Conservation (phyloP, 2,329 filamentous ascomycete genomes). For the Cercospora citrullina region DNA sequence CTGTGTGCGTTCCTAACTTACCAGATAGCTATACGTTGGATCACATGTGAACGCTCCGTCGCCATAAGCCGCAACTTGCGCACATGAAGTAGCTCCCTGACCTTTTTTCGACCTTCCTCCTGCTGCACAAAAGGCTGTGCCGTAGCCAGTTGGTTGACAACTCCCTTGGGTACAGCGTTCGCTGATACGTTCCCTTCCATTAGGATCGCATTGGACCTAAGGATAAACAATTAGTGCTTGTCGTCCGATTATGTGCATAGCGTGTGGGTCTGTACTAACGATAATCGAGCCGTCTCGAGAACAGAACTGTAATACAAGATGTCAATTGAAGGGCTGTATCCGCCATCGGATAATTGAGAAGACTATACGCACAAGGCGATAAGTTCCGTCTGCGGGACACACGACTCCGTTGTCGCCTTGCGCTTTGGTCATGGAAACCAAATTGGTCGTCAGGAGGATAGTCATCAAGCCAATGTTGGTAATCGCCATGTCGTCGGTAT, state of each 20-base stretch:
- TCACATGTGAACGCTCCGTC: not conserved
- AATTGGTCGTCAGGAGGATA: not conserved
- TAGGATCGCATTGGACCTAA: not conserved
- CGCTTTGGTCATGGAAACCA: not conserved
- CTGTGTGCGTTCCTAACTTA: not conserved
- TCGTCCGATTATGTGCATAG: not conserved
- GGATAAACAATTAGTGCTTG: not conserved
- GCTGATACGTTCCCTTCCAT: not conserved
- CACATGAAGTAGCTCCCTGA: not conserved
- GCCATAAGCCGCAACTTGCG: not conserved
- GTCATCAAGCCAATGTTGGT: not conserved
- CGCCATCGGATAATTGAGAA: not conserved
- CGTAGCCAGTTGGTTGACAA: too few species aligned
- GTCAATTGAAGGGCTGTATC: not conserved
- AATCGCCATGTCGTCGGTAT: not conserved
- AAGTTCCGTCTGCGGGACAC: not conserved
- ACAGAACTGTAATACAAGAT: not conserved
- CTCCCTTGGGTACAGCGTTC: not conserved
- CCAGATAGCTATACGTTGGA: not conserved
- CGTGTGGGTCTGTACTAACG: not conserved
- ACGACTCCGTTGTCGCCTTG: not conserved
- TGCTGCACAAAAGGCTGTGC: not conserved
- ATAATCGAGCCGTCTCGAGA: not conserved
- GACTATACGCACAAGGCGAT: not conserved
- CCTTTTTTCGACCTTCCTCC: not conserved